These are phyloP conservation scores for Alternaria metachromatica DNA, from an alignment of 2,329 filamentous ascomycete species.

Conservation along the genomic window DNA sequence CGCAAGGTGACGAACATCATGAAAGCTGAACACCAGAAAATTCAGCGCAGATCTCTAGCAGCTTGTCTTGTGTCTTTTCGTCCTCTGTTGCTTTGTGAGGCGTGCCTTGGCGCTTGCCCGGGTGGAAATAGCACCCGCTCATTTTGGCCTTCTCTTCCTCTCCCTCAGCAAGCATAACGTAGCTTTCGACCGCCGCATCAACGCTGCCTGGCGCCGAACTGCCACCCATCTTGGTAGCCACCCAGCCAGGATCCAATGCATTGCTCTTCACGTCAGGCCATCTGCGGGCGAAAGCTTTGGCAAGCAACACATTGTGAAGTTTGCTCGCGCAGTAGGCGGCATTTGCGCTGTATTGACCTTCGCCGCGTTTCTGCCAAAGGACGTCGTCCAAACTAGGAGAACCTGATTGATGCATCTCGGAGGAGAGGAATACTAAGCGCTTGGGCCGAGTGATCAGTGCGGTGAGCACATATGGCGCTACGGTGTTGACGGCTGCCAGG, in stretches of 20 bases:
- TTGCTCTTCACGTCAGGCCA: constrained; percentile 56
- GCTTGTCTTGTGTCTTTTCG: constrained; percentile 52
- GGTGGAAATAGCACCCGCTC: constrained; percentile 51
- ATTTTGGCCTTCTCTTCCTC: constrained; percentile 33
- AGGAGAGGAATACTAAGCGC: constrained; percentile 61
- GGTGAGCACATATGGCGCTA: constrained; percentile 65
- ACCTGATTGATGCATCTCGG: constrained; percentile 59
- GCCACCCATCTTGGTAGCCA: constrained; percentile 63
- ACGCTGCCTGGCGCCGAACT: constrained; percentile 55
- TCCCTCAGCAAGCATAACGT: constrained; percentile 58
- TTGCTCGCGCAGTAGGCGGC: constrained; percentile 63
- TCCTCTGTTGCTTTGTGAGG: constrained; percentile 44
- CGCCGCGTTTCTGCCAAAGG: constrained; percentile 47
- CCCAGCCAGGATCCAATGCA: constrained; percentile 62
- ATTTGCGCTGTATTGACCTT: constrained; percentile 42
- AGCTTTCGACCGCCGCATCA: constrained; percentile 57
- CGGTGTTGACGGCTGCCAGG: constrained; percentile 62
- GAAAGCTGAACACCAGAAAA: constrained; percentile 20
- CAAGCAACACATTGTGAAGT: constrained; percentile 63
- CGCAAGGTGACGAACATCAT: too few species aligned
- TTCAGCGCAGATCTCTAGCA: constrained; percentile 50
- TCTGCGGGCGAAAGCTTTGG: constrained; percentile 60
- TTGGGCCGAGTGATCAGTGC: constrained; percentile 58
- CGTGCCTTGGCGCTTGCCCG: constrained; percentile 36
- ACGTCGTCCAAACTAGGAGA: constrained; percentile 53